Evolutionary conservation across 2,329 filamentous ascomycete genomes (phyloP).

Genomic region (Pestalotiopsis fici): DNA sequence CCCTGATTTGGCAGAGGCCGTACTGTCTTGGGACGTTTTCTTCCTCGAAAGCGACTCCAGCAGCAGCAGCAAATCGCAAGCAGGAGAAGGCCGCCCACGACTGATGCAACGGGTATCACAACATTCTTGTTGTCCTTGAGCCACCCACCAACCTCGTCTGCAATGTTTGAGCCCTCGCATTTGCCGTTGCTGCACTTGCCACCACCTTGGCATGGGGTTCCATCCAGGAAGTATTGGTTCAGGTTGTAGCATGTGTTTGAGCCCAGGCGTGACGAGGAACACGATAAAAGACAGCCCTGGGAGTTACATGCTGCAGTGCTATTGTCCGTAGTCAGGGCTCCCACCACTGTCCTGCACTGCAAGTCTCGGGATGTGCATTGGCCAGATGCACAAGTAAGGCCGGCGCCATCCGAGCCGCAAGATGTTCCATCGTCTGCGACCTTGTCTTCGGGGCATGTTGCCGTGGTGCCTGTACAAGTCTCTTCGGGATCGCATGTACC

Average conservation of each 20-base stretch:
- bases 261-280: conserved; percentile 70
- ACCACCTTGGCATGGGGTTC: conserved; percentile 79
- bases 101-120: conserved; percentile 76
- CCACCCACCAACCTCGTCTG: conserved; percentile 74
- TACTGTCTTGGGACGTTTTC: conserved; percentile 25
- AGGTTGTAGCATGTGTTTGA: conserved; percentile 69
- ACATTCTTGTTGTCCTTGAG: conserved; percentile 76
- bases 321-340: conserved; percentile 70
- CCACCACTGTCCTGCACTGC: conserved; percentile 86
- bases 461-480: conserved; percentile 71
- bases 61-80: conserved; percentile 70
- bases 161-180: conserved; percentile 71
- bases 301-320: conserved; percentile 78
- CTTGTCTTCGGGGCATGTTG: conserved; percentile 73
- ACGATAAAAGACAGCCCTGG: conserved; percentile 74
- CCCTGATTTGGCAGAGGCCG: conserved; percentile 23
- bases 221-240: conserved; percentile 92
- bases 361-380: conserved; percentile 91
- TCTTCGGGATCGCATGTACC: conserved; percentile 86
- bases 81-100: conserved; percentile 72
- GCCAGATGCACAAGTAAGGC: conserved; percentile 81
- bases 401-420: conserved; percentile 66
- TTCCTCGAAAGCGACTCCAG: conserved; percentile 53
- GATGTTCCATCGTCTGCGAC: conserved; percentile 68
- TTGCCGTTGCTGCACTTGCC: conserved; percentile 78